A percentile compares a stretch with the other conserved stretches of the same genome.
Conservation (phyloP, 345 rosid genomes). For the Eucalyptus regnans region DNA sequence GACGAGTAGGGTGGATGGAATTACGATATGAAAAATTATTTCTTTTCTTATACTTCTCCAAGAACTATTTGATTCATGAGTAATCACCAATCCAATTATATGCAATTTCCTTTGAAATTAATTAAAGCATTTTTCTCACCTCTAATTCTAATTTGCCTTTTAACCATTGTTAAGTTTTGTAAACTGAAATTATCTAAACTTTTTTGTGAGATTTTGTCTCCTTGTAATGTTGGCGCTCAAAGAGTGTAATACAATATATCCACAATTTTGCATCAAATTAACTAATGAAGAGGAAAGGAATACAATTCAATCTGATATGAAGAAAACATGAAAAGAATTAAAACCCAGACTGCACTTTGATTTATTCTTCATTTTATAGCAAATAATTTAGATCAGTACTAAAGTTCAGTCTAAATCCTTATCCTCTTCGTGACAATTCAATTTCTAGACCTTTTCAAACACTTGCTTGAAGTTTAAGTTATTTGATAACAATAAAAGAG, state of each 20-base stretch:
- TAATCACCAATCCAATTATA: not conserved
- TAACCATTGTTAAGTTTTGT: rapidly evolving
- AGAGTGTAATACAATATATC: not conserved
- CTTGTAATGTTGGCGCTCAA: not conserved
- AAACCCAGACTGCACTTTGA: not conserved
- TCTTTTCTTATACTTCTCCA: not conserved
- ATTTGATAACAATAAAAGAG: not conserved
- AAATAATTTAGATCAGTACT: rapidly evolving
- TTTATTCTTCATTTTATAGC: not conserved
- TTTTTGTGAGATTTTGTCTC: not conserved
- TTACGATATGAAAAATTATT: not conserved
- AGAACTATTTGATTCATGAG: not conserved
- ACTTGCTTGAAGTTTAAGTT: not conserved
- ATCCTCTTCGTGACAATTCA: rapidly evolving
- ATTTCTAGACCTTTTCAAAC: not conserved
- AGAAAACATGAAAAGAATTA: not conserved
- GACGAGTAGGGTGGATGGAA: not conserved
- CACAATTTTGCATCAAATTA: not conserved
- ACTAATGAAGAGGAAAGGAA: not conserved
- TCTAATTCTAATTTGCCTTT: not conserved
- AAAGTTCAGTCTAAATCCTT: not conserved
- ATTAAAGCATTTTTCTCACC: not conserved
- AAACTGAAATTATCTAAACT: not conserved
- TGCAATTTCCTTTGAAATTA: not conserved
- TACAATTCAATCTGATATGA: not conserved